Base-by-base conservation (phyloP, 2,329 filamentous ascomycete genomes). In the Cephalotrichum gorgonifer region DNA sequence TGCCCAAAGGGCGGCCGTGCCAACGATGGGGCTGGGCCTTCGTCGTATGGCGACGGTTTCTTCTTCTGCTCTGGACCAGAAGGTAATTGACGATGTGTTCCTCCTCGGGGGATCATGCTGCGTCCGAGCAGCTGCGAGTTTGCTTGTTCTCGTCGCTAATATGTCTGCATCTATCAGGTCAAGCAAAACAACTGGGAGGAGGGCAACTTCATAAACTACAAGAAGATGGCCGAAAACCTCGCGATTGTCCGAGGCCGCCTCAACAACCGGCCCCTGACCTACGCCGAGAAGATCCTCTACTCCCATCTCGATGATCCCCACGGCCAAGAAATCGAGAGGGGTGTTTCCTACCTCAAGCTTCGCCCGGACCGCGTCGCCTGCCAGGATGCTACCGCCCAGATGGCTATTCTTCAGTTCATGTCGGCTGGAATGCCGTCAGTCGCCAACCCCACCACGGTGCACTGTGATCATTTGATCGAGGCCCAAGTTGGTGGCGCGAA, bases 381-480 rank as follows among this genome's bases (percentile, higher is more conserved):
- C 79, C 93, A 98, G 78, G 93, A 98, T 80, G 93, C 93, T 66
- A 97, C 93, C 53, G 93, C 93, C 55, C 93, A 98, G 79, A 98
- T 98, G 93, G 93, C 93, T 56, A 95, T 98, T 59, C 79, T 98
- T 52, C 93, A 98, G 76, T 98, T 98, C 81, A 98, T 98, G 90
- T 95, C 88, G 50, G 91, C 93, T 53, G 91, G 91, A 68, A 91
- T 98, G 88, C 87, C 88, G 57, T 84, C 85, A 23, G 93, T 97
- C 54, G 90, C 90, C 55, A 97, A 94, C 62, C 93, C 93, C 47
- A 83, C 85, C 60, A 97, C 91, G 45, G 91, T 98, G 55, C 93
- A 98, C 81, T 97, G 93, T 67, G 93, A 98, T 71, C 93, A 98
- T 74, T 82, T 98, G 78, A 98, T 98, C 70, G 91, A 97, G 78